Evolutionary conservation across 2,329 filamentous ascomycete genomes (phyloP), one percentile per base, ranked within the genome.

Genomic region (Diaporthe humulicola): DNA sequence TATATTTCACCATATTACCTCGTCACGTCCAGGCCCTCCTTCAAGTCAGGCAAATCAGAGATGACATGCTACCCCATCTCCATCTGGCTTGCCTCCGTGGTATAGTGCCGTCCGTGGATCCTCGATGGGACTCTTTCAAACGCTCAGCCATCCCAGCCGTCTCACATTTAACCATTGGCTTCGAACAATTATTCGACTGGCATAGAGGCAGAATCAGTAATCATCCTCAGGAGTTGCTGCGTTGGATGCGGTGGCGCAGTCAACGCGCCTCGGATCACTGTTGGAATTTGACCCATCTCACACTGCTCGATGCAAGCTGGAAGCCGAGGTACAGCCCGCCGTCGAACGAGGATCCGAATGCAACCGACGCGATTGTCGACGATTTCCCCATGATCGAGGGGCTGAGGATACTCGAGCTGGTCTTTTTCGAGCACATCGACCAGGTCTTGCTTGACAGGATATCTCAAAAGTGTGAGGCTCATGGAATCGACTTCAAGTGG

Each of bases 151-250:
- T 66, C 28, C 28, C 42, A 17, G 9, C 42, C 12, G 17, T 48
- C 19, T n/a, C 40, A n/a, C 60, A 50, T 14, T n/a, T 66, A 28
- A 66, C 60, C 15, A n/a, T 66, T 17, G 60, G 60, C 8, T 4
- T 66, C 60, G 15, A 5, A 30, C 6, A 4, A 8, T 4, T 66
- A 2, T 50, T 48, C 25, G 2, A 48, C 28, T 8, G 15, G 4
- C 1, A 4, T 3, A 1, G 7, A 4, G 3, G 3, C n/a, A n/a
- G 10, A 4, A 19, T n/a, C 19, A 2, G 8, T 15, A 2, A 5
- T 8, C 19, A 12, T 15, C 17, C 60, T 25, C 14, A 19, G 22
- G 14, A 30, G 12, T 2, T 50, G 5, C n/a, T 66, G 19, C 17
- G 42, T 9, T 66, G 60, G 60, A 66, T 66, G 60, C 19, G 19